Evolutionary conservation across 2,329 filamentous ascomycete genomes (phyloP).

Genomic region (Beauveria medogensis): DNA sequence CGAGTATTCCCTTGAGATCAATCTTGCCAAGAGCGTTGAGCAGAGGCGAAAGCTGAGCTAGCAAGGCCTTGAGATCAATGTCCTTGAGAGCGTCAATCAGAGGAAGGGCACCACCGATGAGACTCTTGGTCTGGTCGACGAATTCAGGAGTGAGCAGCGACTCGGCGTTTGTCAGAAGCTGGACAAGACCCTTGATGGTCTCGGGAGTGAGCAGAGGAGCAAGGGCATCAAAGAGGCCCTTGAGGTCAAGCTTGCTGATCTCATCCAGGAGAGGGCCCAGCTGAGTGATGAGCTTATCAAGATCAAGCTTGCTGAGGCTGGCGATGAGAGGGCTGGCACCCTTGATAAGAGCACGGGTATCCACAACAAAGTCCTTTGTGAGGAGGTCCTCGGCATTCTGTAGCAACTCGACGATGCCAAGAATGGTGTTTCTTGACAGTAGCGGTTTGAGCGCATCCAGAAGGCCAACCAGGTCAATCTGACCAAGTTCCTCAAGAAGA

Average conservation of each 20-base stretch:
- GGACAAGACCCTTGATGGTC: slow-evolving; percentile 23
- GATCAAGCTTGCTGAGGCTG: slow-evolving; percentile 11
- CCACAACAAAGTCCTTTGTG: slow-evolving; percentile 20
- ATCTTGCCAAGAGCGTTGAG: slow-evolving; percentile 24
- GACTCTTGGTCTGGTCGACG: slow-evolving; percentile 20
- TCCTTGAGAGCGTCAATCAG: slow-evolving; percentile 12
- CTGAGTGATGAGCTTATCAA: slow-evolving; percentile 13
- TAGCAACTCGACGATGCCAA: slow-evolving; percentile 26
- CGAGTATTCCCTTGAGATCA: slow-evolving; percentile 27
- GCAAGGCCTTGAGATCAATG: slow-evolving; percentile 19
- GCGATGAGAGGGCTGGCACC: slow-evolving; percentile 23
- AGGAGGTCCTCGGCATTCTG: slow-evolving; percentile 24
- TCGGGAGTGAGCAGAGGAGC: slow-evolving; percentile 21
- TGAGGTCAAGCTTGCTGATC: slow-evolving; percentile 23
- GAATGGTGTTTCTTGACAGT: slow-evolving; percentile 23
- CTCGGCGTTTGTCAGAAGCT: slow-evolving; percentile 23
- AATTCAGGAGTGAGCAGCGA: slow-evolving; percentile 21
- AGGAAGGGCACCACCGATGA: slow-evolving; percentile 20
- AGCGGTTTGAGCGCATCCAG: slow-evolving; percentile 22
- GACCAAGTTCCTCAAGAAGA: slow-evolving; percentile 18
- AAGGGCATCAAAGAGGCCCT: slow-evolving; percentile 20
- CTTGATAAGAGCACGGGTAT: slow-evolving; percentile 20
- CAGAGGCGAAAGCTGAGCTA: slow-evolving; percentile 22
- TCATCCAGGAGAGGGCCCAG: slow-evolving; percentile 19
- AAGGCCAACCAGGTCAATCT: slow-evolving; percentile 23